phyloP scores from a whole-genome alignment of 2,329 filamentous ascomycete species.

The Talaromyces sp. region DNA sequence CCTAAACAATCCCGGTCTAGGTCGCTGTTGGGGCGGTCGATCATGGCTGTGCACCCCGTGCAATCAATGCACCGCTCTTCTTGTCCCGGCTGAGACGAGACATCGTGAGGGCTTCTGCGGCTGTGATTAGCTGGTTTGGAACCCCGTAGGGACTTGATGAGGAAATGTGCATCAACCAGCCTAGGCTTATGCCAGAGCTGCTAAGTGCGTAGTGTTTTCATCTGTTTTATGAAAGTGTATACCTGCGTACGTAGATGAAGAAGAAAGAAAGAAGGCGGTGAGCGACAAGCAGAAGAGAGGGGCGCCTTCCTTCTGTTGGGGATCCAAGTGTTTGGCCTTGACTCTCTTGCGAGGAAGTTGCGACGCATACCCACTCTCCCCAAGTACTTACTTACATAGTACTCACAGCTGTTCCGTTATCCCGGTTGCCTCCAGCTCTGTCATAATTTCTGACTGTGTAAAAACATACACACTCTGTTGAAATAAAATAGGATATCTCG shows the following conservation, averaged over 20 bases:
- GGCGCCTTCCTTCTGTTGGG: not conserved
- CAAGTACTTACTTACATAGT: not conserved
- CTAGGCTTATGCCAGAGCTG: not conserved
- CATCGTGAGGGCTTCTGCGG: slow-evolving; percentile 6
- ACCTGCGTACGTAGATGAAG: not conserved
- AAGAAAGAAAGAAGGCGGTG: slow-evolving; percentile 2
- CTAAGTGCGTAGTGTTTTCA: no score
- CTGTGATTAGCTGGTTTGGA: not conserved
- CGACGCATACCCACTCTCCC: not conserved
- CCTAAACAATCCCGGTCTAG: not conserved
- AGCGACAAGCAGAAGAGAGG: not conserved
- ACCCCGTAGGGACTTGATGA: not conserved
- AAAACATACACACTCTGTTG: not conserved
- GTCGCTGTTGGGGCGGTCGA: slow-evolving; percentile 1
- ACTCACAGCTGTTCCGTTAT: not conserved
- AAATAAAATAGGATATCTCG: not conserved
- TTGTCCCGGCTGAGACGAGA: not conserved
- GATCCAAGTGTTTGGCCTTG: not conserved
- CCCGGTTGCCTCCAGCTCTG: not conserved
- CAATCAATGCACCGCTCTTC: not conserved
- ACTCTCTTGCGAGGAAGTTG: not conserved
- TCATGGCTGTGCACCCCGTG: slow-evolving; percentile 5
- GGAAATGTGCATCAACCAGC: not conserved
- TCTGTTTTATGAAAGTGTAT: no score
- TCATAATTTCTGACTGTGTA: no score